Conservation (phyloP, 768 basidiomycete genomes). For the Leccinum disarticulatum region DNA sequence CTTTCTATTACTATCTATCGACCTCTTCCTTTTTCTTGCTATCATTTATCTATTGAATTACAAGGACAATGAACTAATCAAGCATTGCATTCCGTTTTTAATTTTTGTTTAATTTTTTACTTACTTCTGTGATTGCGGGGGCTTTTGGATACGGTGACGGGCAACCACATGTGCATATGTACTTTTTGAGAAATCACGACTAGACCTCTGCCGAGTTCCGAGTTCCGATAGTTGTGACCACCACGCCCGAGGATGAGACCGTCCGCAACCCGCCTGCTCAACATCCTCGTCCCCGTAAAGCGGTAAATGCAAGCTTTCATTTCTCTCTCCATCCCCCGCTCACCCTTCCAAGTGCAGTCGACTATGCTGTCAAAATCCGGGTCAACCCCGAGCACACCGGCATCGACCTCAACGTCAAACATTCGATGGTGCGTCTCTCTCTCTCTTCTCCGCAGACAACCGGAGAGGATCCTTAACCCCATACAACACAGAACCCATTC, state of each 20-base stretch:
- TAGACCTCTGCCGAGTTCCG: slow-evolving; percentile 13
- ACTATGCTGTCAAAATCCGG: slow-evolving; percentile 98
- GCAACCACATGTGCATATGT: background rate
- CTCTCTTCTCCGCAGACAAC: background rate
- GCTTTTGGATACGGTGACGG: background rate
- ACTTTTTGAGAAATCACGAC: background rate
- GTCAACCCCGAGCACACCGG: slow-evolving; percentile 95
- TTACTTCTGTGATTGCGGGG: background rate
- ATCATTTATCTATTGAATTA: background rate
- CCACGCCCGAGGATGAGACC: slow-evolving; percentile 61
- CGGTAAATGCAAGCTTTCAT: slow-evolving; percentile 44
- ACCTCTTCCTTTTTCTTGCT: background rate
- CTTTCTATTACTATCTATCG: background rate
- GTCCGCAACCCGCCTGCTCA: slow-evolving; percentile 66
- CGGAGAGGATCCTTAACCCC: background rate
- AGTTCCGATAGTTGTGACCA: slow-evolving; percentile 10
- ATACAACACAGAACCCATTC: slow-evolving; percentile 78
- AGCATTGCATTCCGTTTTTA: background rate
- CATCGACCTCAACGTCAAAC: slow-evolving; percentile 96
- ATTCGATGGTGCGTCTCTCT: slow-evolving; percentile 80
- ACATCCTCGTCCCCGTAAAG: slow-evolving; percentile 94
- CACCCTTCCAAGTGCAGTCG: slow-evolving; percentile 64
- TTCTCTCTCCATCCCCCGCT: background rate
- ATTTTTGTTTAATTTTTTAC: background rate
- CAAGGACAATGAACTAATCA: background rate